Percentiles rank a stretch among this genome's conserved stretches.
phyloP scores from a whole-genome alignment of 495 filamentous ascomycete species.

The Glarea lozoyensis region DNA sequence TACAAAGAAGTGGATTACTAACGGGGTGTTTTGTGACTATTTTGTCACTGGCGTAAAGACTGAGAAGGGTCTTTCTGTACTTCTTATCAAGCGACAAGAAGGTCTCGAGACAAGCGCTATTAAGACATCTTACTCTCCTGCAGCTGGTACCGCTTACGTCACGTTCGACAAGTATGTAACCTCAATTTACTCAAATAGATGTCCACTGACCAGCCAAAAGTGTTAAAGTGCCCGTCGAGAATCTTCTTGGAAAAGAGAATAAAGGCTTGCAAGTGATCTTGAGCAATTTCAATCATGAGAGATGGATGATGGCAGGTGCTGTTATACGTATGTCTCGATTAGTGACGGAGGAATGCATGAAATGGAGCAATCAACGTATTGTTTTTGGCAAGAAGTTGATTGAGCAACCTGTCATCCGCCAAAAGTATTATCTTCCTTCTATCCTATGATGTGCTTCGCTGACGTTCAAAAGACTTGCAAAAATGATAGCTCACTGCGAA shows the following conservation, averaged over 20 bases:
- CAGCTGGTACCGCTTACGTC: slow-evolving; percentile 72
- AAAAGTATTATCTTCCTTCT: slow-evolving; percentile 39
- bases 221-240: slow-evolving; percentile 72
- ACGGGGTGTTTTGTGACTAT: slow-evolving; percentile 76
- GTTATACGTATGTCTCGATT: slow-evolving; percentile 56
- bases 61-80: slow-evolving; percentile 70
- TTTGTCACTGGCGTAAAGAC: slow-evolving; percentile 78
- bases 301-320: slow-evolving; percentile 59
- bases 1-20: slow-evolving; percentile 93
- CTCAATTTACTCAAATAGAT: too few relatives aligned
- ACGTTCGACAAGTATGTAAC: slow-evolving; percentile 50
- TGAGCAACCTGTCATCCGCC: slow-evolving; percentile 77
- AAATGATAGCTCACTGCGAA: slow-evolving; percentile 79
- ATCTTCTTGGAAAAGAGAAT: slow-evolving; percentile 76
- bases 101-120: slow-evolving; percentile 67
- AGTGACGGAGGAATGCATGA: slow-evolving; percentile 76
- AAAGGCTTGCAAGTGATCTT: slow-evolving; percentile 87
- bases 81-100: slow-evolving; percentile 66
- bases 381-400: slow-evolving; percentile 77
- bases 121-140: slow-evolving; percentile 77
- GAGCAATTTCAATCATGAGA: slow-evolving; percentile 78
- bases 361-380: slow-evolving; percentile 84
- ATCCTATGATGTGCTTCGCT: slow-evolving; percentile 2
- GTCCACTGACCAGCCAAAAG: too few relatives aligned
- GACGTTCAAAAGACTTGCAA: slow-evolving; percentile 43